Conservation (phyloP, 2,329 filamentous ascomycete species). For the Cadophora malorum region DNA sequence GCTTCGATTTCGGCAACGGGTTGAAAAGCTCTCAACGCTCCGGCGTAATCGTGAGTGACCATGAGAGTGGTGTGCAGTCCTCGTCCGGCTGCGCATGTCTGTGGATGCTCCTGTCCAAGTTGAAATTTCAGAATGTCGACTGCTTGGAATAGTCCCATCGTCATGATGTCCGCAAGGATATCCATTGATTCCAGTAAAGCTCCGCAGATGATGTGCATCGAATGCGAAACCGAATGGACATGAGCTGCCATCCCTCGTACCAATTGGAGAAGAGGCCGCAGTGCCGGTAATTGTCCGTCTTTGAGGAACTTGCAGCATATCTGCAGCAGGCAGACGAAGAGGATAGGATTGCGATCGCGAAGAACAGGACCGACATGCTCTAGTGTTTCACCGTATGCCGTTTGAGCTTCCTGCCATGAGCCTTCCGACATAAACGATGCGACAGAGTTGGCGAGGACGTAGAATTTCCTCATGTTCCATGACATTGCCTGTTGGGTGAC, state of each 20-base stretch:
- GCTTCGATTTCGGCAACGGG: conserved; percentile 7
- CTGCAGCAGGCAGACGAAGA: conserved; percentile 17
- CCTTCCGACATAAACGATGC: conserved; percentile 14
- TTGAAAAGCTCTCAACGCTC: conserved; percentile 10
- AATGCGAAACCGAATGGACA: conserved; percentile 18
- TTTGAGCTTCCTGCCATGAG: conserved; percentile 10
- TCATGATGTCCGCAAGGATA: conserved; percentile 11
- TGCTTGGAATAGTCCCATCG: conserved; percentile 13
- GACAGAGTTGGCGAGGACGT: conserved; percentile 13
- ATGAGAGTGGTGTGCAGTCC: conserved; percentile 13
- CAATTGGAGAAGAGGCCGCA: conserved; percentile 13
- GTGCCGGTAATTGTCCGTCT: conserved; percentile 5
- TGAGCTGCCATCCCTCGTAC: conserved; percentile 18
- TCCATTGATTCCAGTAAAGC: conserved; percentile 13
- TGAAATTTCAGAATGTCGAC: conserved; percentile 11
- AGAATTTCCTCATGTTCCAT: conserved; percentile 20
- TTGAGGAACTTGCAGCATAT: conserved; percentile 19
- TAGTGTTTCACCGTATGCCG: conserved; percentile 14
- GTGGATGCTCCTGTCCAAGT: conserved; percentile 8
- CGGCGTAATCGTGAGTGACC: neutral
- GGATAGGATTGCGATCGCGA: conserved; percentile 10
- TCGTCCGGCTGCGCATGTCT: conserved; percentile 10
- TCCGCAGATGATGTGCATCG: conserved; percentile 12
- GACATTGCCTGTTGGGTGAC: conserved; percentile 11
- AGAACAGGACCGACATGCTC: conserved; percentile 16